These are phyloP conservation scores for Cyphellophora europaea DNA, from an alignment of 2,329 filamentous ascomycete genomes.

Conservation along the genomic window DNA sequence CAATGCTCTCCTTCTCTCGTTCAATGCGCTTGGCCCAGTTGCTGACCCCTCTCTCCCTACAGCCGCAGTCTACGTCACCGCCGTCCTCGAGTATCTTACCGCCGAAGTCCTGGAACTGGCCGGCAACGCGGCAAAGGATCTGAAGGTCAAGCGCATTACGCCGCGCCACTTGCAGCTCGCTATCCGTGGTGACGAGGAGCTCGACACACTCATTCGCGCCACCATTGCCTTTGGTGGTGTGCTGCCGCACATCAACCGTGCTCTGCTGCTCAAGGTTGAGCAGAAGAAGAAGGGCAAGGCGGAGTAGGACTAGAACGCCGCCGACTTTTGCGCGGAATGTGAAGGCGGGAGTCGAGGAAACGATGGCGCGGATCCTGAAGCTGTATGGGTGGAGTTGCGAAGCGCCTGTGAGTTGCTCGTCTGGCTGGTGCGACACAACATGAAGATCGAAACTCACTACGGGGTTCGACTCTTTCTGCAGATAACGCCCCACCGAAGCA, in stretches of 20 bases:
- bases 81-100: constrained; percentile 94
- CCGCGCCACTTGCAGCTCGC: constrained; percentile 95
- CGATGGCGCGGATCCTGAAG: no score
- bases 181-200: constrained; percentile 95
- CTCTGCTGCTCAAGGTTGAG: constrained; percentile 88
- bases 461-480: no score
- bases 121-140: constrained; percentile 97
- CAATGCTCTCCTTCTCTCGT: not conserved
- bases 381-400: no score
- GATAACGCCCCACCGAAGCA: no score
- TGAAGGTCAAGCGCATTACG: constrained; percentile 99
- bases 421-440: no score
- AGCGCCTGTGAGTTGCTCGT: no score
- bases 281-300: constrained; percentile 84
- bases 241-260: constrained; percentile 96
- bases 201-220: constrained; percentile 92
- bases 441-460: no score
- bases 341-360: no score
- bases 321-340: constrained; percentile 1
- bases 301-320: constrained; percentile 21
- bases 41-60: constrained; percentile 8
- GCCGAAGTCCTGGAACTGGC: constrained; percentile 96
- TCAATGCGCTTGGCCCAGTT: constrained; percentile 8
- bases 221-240: constrained; percentile 99
- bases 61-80: constrained; percentile 95